Evolutionary conservation across 495 filamentous ascomycete species (phyloP).

Genomic region (Friedmanniomyces simplex): DNA sequence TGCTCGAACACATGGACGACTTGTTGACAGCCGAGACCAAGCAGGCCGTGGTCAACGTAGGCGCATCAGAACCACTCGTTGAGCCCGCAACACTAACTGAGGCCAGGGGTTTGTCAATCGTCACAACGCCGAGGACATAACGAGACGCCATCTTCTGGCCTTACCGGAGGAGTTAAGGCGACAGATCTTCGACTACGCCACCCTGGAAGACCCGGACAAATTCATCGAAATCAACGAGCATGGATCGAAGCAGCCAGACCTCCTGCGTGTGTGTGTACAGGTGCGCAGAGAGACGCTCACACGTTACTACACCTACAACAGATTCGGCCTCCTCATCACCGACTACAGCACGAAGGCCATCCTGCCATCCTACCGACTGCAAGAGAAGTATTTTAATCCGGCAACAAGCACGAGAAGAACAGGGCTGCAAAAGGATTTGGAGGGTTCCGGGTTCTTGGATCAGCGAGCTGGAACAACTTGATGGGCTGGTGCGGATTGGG

Average conservation of each 20-base stretch:
- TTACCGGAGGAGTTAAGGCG: background rate
- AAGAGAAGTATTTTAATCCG: background rate
- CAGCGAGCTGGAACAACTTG: too few species aligned
- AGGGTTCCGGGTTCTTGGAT: too few species aligned
- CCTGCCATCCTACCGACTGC: background rate
- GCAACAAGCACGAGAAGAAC: background rate
- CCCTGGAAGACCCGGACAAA: background rate
- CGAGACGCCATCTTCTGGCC: background rate
- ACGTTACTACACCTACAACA: background rate
- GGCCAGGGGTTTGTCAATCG: background rate
- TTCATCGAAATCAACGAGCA: background rate
- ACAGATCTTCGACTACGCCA: background rate
- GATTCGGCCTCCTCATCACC: background rate
- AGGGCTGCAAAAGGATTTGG: too few species aligned
- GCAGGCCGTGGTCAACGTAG: background rate
- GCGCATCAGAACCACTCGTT: background rate
- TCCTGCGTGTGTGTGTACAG: background rate
- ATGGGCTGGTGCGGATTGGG: too few species aligned
- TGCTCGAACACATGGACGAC: background rate
- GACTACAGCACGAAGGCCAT: background rate
- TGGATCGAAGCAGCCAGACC: background rate
- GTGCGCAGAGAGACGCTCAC: background rate
- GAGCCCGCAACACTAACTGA: background rate
- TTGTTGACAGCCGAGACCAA: background rate
- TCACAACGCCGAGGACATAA: background rate